phyloP scores from a whole-genome alignment of 495 filamentous ascomycete genomes.

The Penicillium bovifimosum region DNA sequence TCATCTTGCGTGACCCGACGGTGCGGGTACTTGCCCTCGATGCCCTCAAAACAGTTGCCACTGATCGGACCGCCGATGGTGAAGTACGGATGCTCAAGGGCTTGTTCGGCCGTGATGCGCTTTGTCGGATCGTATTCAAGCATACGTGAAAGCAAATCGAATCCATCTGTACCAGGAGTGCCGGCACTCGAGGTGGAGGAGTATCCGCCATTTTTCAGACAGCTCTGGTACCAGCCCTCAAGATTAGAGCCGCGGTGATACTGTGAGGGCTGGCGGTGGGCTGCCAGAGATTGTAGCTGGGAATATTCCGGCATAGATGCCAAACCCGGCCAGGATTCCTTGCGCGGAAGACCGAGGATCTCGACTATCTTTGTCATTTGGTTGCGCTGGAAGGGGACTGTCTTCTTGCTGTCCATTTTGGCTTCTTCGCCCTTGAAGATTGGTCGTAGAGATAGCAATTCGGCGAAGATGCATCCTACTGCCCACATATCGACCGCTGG shows the following conservation, averaged over 20 bases:
- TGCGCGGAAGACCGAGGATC: conserved; percentile 83
- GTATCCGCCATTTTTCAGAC: conserved; percentile 54
- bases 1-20: conserved; percentile 88
- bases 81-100: conserved; percentile 86
- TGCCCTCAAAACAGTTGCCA: conserved; percentile 84
- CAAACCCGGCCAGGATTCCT: conserved; percentile 83
- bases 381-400: conserved; percentile 93
- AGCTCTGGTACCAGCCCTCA: conserved; percentile 61
- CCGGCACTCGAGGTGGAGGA: conserved; percentile 42
- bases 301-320: conserved; percentile 73
- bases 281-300: conserved; percentile 62
- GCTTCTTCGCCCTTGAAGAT: conserved; percentile 99
- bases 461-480: conserved; percentile 95
- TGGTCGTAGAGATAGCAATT: conserved; percentile 81
- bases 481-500: conserved; percentile 97
- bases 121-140: conserved; percentile 91
- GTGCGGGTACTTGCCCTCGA: conserved; percentile 81
- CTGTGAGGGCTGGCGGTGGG: conserved; percentile 36
- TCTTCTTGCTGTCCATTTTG: conserved; percentile 97
- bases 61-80: conserved; percentile 57
- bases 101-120: conserved; percentile 76
- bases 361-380: conserved; percentile 99
- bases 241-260: conserved; percentile 47
- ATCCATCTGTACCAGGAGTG: conserved; percentile 67
- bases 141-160: conserved; percentile 71